These are phyloP conservation scores for Kodamaea neixiangensis DNA, from an alignment of 805 yeast species.

Conservation along the genomic window DNA sequence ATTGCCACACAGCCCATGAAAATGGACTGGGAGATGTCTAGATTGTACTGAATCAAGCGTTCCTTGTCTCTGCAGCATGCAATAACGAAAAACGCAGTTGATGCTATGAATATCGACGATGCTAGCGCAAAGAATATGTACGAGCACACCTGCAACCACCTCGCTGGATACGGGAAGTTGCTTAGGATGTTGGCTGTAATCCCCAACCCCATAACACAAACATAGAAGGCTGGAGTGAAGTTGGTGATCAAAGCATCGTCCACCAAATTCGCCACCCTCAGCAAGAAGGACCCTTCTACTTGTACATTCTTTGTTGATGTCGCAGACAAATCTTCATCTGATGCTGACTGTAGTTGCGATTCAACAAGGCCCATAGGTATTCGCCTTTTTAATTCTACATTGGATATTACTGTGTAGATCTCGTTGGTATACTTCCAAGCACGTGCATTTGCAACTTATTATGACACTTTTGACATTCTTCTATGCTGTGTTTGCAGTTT, in stretches of 20 bases:
- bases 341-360: neutral
- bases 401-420: no score
- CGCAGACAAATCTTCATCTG: neutral
- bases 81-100: constrained; percentile 44
- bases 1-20: constrained; percentile 80
- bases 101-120: constrained; percentile 45
- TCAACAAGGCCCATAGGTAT: constrained; percentile 18
- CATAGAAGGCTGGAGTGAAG: constrained; percentile 60
- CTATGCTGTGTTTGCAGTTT: constrained; percentile 45
- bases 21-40: constrained; percentile 41
- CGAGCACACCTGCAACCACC: constrained; percentile 60
- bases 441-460: no score
- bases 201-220: constrained; percentile 84
- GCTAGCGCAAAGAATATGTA: constrained; percentile 65
- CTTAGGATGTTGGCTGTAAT: constrained; percentile 63
- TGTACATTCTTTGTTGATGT: neutral
- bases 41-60: constrained; percentile 14
- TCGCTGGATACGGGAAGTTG: constrained; percentile 63
- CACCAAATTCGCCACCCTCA: neutral
- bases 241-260: constrained; percentile 20
- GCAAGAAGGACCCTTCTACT: neutral
- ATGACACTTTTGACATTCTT: no score
- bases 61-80: constrained; percentile 38
- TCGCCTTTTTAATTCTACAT: constrained; percentile 50
- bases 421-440: constrained; percentile 60